Conservation (phyloP, 768 basidiomycete genomes). For the Hortiboletus flavorubellus region DNA sequence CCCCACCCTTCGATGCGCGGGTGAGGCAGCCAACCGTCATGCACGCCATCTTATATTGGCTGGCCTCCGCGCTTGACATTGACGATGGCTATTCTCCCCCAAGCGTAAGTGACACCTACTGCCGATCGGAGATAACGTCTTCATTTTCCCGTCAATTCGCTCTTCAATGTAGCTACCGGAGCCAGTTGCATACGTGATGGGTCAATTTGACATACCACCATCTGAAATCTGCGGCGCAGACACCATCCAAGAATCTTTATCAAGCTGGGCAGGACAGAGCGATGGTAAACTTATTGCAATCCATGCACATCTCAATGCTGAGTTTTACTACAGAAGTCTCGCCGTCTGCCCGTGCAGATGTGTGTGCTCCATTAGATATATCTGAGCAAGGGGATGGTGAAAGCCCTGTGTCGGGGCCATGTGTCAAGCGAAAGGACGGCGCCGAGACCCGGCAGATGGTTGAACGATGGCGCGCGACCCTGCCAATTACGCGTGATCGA, state of each 20-base stretch:
- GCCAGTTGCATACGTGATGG: constrained; percentile 31
- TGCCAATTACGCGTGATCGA: constrained; percentile 16
- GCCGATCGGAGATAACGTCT: background rate
- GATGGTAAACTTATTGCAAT: constrained; percentile 20
- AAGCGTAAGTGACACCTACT: constrained; percentile 14
- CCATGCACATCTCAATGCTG: background rate
- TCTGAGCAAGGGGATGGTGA: constrained; percentile 24
- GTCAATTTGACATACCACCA: constrained; percentile 24
- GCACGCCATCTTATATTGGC: constrained; percentile 54
- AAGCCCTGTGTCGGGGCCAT: constrained; percentile 8
- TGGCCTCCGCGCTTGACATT: constrained; percentile 45
- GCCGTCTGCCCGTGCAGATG: constrained; percentile 20
- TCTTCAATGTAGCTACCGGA: constrained; percentile 25
- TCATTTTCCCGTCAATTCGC: background rate
- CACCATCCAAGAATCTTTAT: constrained; percentile 25
- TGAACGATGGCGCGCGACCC: constrained; percentile 30
- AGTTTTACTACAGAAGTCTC: constrained; percentile 19
- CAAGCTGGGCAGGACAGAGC: constrained; percentile 31
- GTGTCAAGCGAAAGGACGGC: constrained; percentile 22
- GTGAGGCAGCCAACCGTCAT: constrained; percentile 46
- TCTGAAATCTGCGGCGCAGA: constrained; percentile 17
- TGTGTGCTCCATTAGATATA: constrained; percentile 6
- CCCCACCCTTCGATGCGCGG: constrained; percentile 41
- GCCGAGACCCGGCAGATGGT: constrained; percentile 28
- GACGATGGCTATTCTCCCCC: constrained; percentile 30